These are phyloP conservation scores for Tetrapisispora nanseiensis DNA, from an alignment of 805 yeast species.

Conservation along the genomic window DNA sequence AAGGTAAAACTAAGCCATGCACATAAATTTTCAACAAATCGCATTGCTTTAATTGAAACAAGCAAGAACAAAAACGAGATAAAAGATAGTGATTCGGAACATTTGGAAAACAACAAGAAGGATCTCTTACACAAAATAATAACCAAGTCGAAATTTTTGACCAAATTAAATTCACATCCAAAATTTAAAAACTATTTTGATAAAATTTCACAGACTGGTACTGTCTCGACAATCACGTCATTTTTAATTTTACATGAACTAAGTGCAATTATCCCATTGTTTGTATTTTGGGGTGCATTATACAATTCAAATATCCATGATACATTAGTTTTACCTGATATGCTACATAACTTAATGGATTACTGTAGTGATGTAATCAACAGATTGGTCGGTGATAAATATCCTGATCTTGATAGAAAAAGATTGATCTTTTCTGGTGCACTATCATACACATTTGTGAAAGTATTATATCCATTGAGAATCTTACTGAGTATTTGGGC, in stretches of 20 bases:
- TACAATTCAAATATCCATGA: slow-evolving; percentile 40
- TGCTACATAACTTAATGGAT: slow-evolving; percentile 34
- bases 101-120: not conserved
- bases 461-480: slow-evolving; percentile 32
- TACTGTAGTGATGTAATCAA: slow-evolving; percentile 53
- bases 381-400: slow-evolving; percentile 34
- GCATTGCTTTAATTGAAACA: not conserved
- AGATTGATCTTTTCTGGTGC: slow-evolving; percentile 61
- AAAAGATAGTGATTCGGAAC: too few species aligned
- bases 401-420: slow-evolving; percentile 36
- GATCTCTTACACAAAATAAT: slow-evolving; percentile 18
- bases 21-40: not conserved
- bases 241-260: slow-evolving; percentile 64
- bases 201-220: slow-evolving; percentile 23
- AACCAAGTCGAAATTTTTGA: slow-evolving; percentile 18
- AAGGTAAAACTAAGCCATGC: not conserved
- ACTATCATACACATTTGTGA: slow-evolving; percentile 61
- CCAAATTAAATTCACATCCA: slow-evolving; percentile 21
- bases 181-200: slow-evolving; percentile 20
- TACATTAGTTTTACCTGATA: slow-evolving; percentile 16
- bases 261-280: slow-evolving; percentile 62
- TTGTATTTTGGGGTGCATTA: slow-evolving; percentile 57
- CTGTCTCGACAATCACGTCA: slow-evolving; percentile 37
- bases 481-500: slow-evolving; percentile 27
- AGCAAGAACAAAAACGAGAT: not conserved